Percentiles rank a stretch among this genome's conserved stretches.
These are phyloP conservation scores for Chaetomiaceae sp. DNA, from an alignment of 2,329 filamentous ascomycete species.

Conservation along the genomic window DNA sequence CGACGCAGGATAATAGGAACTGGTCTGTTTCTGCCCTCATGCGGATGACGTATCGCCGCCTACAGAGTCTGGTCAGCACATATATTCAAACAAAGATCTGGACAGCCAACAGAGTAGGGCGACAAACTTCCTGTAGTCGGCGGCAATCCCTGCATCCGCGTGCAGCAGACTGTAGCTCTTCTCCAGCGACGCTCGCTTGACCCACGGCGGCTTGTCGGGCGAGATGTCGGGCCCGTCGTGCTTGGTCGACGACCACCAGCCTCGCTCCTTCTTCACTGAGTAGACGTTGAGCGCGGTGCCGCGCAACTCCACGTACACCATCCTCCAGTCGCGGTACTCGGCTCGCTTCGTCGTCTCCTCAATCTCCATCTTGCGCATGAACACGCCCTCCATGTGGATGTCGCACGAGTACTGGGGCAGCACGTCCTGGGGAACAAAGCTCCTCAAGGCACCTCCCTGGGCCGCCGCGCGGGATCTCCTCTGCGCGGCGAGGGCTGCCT, in stretches of 20 bases:
- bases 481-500: slow-evolving; percentile 24
- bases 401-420: slow-evolving; percentile 53
- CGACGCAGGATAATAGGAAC: slow-evolving; percentile 61
- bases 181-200: slow-evolving; percentile 50
- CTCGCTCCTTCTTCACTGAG: slow-evolving; percentile 53
- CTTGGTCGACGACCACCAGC: slow-evolving; percentile 42
- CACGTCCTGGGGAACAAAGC: slow-evolving; percentile 38
- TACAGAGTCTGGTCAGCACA: slow-evolving; percentile 24
- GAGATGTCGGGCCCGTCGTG: slow-evolving; percentile 41
- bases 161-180: slow-evolving; percentile 67
- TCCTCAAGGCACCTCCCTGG: slow-evolving; percentile 22
- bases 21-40: slow-evolving; percentile 68
- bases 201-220: slow-evolving; percentile 46
- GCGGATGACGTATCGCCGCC: slow-evolving; percentile 61
- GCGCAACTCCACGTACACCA: slow-evolving; percentile 56
- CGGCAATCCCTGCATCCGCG: slow-evolving; percentile 67
- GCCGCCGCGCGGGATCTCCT: slow-evolving; percentile 18
- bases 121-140: slow-evolving; percentile 63
- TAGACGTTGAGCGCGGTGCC: slow-evolving; percentile 64
- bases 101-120: background rate
- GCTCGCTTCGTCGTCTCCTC: slow-evolving; percentile 58
- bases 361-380: slow-evolving; percentile 60
- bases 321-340: slow-evolving; percentile 57
- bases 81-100: background rate
- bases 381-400: slow-evolving; percentile 50